Conservation (phyloP, 352 stramenopile genomes). For the Thalassiosira mediterranea region DNA sequence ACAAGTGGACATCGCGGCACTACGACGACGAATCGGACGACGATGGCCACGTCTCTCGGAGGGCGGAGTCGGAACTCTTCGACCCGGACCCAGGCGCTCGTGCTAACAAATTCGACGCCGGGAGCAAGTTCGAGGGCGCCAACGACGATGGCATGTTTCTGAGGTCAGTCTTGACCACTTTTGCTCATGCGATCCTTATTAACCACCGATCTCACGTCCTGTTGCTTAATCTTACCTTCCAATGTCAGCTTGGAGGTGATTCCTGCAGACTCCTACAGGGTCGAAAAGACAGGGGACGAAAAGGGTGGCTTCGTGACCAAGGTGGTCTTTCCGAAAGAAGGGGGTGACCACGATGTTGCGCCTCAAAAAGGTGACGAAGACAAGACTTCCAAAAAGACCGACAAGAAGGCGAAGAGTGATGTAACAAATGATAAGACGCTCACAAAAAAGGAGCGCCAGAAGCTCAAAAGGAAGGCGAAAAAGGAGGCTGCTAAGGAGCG, state of each 20-base stretch:
- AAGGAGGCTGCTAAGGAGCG: conserved; percentile 10
- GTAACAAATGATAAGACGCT: conserved; percentile 1
- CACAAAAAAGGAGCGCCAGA: conserved; percentile 29
- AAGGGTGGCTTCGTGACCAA: conserved; percentile 36
- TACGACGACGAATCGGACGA: conserved; percentile 20
- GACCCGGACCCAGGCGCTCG: conserved; percentile 12
- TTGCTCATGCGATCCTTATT: not conserved
- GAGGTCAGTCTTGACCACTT: conserved; percentile 14
- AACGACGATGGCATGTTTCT: conserved; percentile 29
- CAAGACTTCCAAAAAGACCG: not conserved
- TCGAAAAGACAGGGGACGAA: conserved; percentile 39
- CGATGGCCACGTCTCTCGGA: conserved; percentile 3
- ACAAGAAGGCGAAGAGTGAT: conserved; percentile 7
- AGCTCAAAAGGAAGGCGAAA: conserved; percentile 43
- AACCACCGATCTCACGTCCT: not conserved
- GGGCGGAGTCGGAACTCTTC: conserved; percentile 15
- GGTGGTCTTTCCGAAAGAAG: conserved; percentile 26
- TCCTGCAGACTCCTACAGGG: conserved; percentile 38
- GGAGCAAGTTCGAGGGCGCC: conserved; percentile 15
- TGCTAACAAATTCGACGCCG: conserved; percentile 15
- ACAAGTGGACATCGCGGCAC: conserved; percentile 23
- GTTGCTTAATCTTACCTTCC: not conserved
- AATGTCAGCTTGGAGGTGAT: conserved; percentile 6
- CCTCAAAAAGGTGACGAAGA: no score
- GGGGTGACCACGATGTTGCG: not conserved